These are phyloP conservation scores for Saccharomycopsis oosterbeekiorum DNA, from an alignment of 805 yeast genomes.

Conservation along the genomic window DNA sequence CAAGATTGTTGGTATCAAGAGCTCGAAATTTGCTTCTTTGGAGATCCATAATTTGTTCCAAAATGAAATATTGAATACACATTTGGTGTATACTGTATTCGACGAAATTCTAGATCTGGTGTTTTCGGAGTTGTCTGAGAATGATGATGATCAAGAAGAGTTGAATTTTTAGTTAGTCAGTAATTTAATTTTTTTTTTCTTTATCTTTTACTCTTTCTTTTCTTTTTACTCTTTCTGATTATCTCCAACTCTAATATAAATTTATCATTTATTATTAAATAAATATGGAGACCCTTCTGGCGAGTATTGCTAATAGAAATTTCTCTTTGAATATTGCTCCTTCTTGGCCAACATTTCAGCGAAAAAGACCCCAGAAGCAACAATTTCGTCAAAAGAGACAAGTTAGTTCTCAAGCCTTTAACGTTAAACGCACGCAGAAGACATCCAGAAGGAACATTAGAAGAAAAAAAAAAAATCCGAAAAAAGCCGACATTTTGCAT, in stretches of 20 bases:
- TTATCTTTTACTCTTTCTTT: too few relatives aligned
- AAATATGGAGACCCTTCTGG: too few relatives aligned
- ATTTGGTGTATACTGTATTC: slow-evolving; percentile 46
- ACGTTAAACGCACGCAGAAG: too few relatives aligned
- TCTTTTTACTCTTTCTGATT: neutral
- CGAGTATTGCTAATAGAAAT: too few relatives aligned
- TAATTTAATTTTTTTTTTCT: neutral
- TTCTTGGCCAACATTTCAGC: too few relatives aligned
- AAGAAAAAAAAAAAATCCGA: too few relatives aligned
- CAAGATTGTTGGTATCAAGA: slow-evolving; percentile 60
- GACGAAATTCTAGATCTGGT: slow-evolving; percentile 45
- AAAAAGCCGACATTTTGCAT: too few relatives aligned
- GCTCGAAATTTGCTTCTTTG: slow-evolving; percentile 52
- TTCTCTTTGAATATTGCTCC: too few relatives aligned
- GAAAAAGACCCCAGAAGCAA: too few relatives aligned
- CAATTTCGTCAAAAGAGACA: too few relatives aligned
- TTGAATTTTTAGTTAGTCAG: neutral
- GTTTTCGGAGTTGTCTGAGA: slow-evolving; percentile 14
- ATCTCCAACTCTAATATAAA: neutral
- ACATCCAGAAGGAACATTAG: too few relatives aligned
- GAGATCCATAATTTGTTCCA: slow-evolving; percentile 60
- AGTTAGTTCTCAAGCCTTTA: too few relatives aligned
- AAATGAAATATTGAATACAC: slow-evolving; percentile 59
- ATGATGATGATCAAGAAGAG: neutral
- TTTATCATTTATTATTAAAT: neutral